A percentile compares a stretch with the other conserved stretches of the same genome.
These are phyloP conservation scores for Naematelia aurantialba DNA, from an alignment of 768 basidiomycete genomes.

Conservation along the genomic window DNA sequence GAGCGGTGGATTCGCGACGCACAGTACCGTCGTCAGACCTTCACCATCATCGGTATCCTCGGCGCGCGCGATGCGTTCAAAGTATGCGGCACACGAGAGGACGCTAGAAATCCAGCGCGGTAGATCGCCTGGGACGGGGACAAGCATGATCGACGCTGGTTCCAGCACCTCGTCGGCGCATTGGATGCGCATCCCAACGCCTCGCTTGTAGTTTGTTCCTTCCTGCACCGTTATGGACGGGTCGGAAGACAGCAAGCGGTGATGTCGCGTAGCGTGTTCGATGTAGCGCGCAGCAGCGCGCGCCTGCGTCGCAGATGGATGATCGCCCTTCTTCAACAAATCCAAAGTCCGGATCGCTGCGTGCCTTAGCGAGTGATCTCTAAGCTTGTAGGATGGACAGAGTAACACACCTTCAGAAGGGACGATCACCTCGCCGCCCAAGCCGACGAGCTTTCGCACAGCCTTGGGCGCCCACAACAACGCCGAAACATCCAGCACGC, in stretches of 20 bases:
- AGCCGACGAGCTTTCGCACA: constrained; percentile 76
- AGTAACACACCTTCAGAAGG: constrained; percentile 75
- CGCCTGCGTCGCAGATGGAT: constrained; percentile 71
- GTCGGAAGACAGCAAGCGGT: constrained; percentile 28
- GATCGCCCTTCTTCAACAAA: constrained; percentile 84
- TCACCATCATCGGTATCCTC: constrained; percentile 6
- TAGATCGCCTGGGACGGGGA: constrained; percentile 21
- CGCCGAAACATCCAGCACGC: constrained; percentile 44
- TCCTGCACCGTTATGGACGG: constrained; percentile 28
- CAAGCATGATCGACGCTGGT: not conserved
- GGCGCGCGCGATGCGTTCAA: constrained; percentile 6
- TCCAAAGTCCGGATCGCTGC: constrained; percentile 89
- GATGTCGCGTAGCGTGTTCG: constrained; percentile 54
- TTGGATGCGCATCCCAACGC: constrained; percentile 34
- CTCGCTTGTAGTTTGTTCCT: constrained; percentile 35
- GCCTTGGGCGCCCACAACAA: constrained; percentile 42
- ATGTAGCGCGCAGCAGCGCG: constrained; percentile 82
- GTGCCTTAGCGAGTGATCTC: not conserved
- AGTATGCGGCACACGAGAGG: constrained; percentile 22
- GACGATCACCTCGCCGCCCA: constrained; percentile 71
- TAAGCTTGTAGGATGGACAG: no score
- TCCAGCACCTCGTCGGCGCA: constrained; percentile 21
- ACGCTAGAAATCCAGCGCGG: constrained; percentile 20
- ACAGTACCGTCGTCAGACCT: constrained; percentile 9
- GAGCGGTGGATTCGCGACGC: constrained; percentile 21